Evolutionary conservation across 2,329 filamentous ascomycete genomes (phyloP).

Genomic region (Fusarium bulbicola): DNA sequence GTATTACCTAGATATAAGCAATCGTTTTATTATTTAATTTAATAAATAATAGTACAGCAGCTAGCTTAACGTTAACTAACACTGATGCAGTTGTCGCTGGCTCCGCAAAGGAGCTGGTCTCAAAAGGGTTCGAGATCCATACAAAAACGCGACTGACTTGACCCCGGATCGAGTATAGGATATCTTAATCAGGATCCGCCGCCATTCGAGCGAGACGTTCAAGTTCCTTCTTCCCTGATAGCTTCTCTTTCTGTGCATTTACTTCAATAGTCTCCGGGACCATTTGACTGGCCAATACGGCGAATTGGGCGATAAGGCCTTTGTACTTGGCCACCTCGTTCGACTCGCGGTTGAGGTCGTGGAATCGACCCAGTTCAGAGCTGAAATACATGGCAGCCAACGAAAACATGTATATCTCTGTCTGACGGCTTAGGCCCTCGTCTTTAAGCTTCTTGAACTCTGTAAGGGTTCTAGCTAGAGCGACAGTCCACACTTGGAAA

Average conservation of each 20-base stretch:
- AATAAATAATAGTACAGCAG: neutral
- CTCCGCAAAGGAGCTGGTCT: neutral
- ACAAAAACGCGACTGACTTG: neutral
- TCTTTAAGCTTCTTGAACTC: neutral
- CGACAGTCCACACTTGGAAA: neutral
- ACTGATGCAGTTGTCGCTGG: neutral
- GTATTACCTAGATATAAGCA: too few relatives aligned
- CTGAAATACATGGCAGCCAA: neutral
- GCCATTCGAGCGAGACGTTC: neutral
- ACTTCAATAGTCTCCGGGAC: neutral
- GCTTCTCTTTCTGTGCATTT: neutral
- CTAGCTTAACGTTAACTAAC: rapidly evolving
- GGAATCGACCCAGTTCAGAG: neutral
- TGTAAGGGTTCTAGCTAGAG: neutral
- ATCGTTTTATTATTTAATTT: too few relatives aligned
- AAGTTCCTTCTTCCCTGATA: neutral
- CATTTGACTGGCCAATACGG: neutral
- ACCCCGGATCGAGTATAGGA: neutral
- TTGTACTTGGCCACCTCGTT: neutral
- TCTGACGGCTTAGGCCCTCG: neutral
- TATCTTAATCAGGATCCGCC: neutral
- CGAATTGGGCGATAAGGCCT: neutral
- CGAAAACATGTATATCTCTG: neutral
- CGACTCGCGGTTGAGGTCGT: neutral
- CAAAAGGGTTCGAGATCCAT: neutral